Percentiles rank a stretch among this genome's conserved stretches.
Evolutionary conservation across 495 filamentous ascomycete species (phyloP).

Genomic region (Tetracladium setigerum): DNA sequence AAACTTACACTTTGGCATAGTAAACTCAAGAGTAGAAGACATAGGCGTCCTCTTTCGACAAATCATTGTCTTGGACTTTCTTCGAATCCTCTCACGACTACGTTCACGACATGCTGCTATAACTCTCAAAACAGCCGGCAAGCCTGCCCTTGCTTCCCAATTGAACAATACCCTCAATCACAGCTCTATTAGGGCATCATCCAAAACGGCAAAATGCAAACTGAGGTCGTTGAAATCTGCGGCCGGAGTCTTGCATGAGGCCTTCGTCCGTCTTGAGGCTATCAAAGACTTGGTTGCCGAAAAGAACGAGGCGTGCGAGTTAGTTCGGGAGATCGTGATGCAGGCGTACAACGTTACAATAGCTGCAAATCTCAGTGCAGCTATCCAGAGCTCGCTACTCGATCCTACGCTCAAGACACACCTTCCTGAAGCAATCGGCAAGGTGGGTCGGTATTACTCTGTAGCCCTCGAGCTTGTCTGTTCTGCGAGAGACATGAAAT

Average conservation of each 20-base stretch:
- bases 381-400: background rate
- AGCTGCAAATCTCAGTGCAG: constrained; percentile 1
- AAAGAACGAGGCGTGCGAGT: background rate
- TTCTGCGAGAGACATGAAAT: constrained; percentile 17
- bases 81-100: constrained; percentile 23
- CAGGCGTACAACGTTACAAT: background rate
- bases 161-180: constrained; percentile 1
- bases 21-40: constrained; percentile 2
- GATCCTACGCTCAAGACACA: constrained; percentile 16
- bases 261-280: constrained; percentile 14
- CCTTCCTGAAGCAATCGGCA: constrained; percentile 22
- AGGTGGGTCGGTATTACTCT: constrained; percentile 24
- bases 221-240: no score
- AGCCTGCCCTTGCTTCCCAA: constrained; percentile 6
- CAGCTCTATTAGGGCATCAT: background rate
- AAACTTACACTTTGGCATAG: background rate
- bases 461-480: constrained; percentile 19
- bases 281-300: background rate
- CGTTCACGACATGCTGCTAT: constrained; percentile 21
- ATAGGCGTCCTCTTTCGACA: constrained; percentile 17
- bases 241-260: constrained; percentile 2
- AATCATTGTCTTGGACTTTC: constrained; percentile 21
- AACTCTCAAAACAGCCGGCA: constrained; percentile 9
- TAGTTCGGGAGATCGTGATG: constrained; percentile 8
- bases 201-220: constrained; percentile 1